Conservation (phyloP, 2,329 filamentous ascomycete genomes). For the Colletotrichum liaoningense region DNA sequence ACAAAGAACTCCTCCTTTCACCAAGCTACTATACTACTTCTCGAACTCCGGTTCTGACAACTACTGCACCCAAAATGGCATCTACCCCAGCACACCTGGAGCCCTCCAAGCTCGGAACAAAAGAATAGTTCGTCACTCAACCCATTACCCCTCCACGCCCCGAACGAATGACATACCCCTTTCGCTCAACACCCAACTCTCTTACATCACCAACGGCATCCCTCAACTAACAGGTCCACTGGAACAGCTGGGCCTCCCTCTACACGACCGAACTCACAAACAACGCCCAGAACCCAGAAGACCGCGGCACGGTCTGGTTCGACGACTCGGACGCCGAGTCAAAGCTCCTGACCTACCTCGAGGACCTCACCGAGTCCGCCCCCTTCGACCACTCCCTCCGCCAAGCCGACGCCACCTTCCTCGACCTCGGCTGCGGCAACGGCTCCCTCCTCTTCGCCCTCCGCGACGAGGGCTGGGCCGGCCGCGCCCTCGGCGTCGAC, state of each 20-base stretch:
- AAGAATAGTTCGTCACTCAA: slow-evolving; percentile 78
- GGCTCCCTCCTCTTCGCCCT: slow-evolving; percentile 90
- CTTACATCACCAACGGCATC: neutral
- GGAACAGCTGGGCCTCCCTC: slow-evolving; percentile 77
- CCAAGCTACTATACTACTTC: no score
- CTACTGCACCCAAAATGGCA: neutral
- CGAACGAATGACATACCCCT: neutral
- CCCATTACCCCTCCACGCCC: slow-evolving; percentile 11
- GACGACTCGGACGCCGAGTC: slow-evolving; percentile 89
- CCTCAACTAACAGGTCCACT: slow-evolving; percentile 29
- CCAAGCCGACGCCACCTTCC: slow-evolving; percentile 61
- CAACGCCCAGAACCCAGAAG: slow-evolving; percentile 76
- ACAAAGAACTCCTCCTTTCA: no score
- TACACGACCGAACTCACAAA: slow-evolving; percentile 80
- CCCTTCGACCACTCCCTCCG: slow-evolving; percentile 36
- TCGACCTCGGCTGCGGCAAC: slow-evolving; percentile 95
- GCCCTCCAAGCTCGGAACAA: slow-evolving; percentile 85
- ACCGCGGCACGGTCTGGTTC: slow-evolving; percentile 96
- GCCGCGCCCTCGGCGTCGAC: slow-evolving; percentile 86
- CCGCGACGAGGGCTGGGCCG: slow-evolving; percentile 72
- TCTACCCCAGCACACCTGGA: slow-evolving; percentile 73
- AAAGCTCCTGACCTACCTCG: slow-evolving; percentile 79
- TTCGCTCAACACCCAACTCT: slow-evolving; percentile 12
- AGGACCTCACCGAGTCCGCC: slow-evolving; percentile 35
- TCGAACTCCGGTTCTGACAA: no score